A percentile compares a stretch with the other conserved stretches of the same genome.
These are phyloP conservation scores for Kondoa malvinella DNA, from an alignment of 768 basidiomycete species.

Conservation along the genomic window DNA sequence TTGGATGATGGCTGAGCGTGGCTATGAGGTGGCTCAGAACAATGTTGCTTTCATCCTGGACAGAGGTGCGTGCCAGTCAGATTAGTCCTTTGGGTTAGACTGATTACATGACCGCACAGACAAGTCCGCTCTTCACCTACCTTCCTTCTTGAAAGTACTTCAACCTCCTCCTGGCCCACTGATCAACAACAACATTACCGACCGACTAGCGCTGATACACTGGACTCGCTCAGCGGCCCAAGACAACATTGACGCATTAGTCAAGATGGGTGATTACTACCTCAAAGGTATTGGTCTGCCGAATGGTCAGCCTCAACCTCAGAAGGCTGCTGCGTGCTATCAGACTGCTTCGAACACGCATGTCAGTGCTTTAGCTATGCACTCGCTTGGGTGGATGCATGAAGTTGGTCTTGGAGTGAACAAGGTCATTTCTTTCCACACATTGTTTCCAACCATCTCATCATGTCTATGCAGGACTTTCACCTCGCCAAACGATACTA, in stretches of 20 bases:
- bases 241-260: constrained; percentile 84
- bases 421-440: constrained; percentile 40
- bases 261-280: constrained; percentile 97
- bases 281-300: constrained; percentile 68
- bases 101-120: constrained; percentile 12
- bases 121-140: constrained; percentile 21
- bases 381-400: constrained; percentile 99
- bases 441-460: not conserved
- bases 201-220: constrained; percentile 65
- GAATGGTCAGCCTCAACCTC: constrained; percentile 46
- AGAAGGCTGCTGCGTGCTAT: constrained; percentile 86
- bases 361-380: constrained; percentile 83
- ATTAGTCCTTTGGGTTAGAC: not conserved
- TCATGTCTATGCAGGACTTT: constrained; percentile 49
- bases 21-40: constrained; percentile 81
- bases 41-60: constrained; percentile 85
- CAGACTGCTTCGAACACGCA: constrained; percentile 87
- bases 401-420: constrained; percentile 86
- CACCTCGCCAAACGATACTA: constrained; percentile 92
- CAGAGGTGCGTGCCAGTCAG: constrained; percentile 47
- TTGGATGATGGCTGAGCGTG: constrained; percentile 87
- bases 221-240: constrained; percentile 92
- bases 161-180: not conserved
- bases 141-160: constrained; percentile 13
- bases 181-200: constrained; percentile 46